Base-by-base conservation (phyloP, 2,329 filamentous ascomycete genomes). In the Xylaria polymorpha region DNA sequence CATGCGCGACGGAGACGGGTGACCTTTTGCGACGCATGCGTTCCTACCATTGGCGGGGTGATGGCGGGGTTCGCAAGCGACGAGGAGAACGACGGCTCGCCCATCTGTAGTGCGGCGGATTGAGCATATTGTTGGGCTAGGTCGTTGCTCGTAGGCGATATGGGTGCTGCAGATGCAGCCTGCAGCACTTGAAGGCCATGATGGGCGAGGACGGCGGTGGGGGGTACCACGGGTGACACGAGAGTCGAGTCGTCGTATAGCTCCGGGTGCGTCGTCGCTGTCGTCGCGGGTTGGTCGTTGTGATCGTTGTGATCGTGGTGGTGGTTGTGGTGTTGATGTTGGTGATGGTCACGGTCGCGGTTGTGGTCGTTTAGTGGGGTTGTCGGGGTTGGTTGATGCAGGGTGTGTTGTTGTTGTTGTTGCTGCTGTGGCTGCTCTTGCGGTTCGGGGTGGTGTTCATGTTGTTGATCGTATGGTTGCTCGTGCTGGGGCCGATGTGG, bases 1-100 rank as follows among this genome's bases (percentile, higher is more conserved):
- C 87, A 89, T 15, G 87, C 87, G 59, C 87, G 84, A 68, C 87
- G 82, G 39, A 89, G 81, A 7, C 87, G 85, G 35, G 86, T 88
- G 55, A 86, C 80, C 78, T 87, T 88, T 35, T 77, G 76, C 15
- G 71, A 68, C 10, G 69, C 61, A 14, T 71, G 68, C 3, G 66
- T 55, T 9, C 18, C 60, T 15, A 25, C 15, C 22, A 61, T 48
- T 2, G 72, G 64, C 14, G 65, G n/a, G 18, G 56, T 20, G 14
- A 67, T 37, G 53, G 63, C 22, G 25, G 57, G 56, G 41, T 66
- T 58, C 0, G 64, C 57, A 7, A 72, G 61, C n/a, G 69, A 44
- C 18, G 72, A 39, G 63, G 72, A 43, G 66, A 74, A 77, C 48
- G 73, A 70, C 29, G 69, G 60, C 41, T 75, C 75, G 46, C 72